These are phyloP conservation scores for Viola pubescens DNA, from an alignment of 441 rosid genomes.

Conservation along the genomic window DNA sequence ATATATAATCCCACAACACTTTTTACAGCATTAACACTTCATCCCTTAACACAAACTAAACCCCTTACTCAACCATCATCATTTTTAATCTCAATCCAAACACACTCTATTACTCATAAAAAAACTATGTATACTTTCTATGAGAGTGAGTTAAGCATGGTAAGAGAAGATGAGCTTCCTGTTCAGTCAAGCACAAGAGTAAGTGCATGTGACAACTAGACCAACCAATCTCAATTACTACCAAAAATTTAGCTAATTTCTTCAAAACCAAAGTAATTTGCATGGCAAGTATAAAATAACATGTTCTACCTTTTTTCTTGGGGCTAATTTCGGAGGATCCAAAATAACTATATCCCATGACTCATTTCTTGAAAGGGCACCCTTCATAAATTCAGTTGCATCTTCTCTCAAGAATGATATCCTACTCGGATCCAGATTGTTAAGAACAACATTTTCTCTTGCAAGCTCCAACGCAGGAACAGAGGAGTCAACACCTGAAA, in stretches of 20 bases:
- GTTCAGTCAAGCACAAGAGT: no score
- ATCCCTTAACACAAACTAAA: no score
- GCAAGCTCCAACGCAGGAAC: constrained; percentile 84
- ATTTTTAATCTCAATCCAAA: no score
- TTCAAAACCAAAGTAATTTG: background rate
- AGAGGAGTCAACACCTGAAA: constrained; percentile 75
- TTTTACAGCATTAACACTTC: no score
- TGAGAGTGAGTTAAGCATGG: no score
- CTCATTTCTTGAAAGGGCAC: constrained; percentile 61
- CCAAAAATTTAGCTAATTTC: background rate
- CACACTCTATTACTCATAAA: no score
- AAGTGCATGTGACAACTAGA: no score
- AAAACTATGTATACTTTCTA: no score
- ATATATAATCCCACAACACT: no score
- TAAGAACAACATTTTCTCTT: constrained; percentile 60
- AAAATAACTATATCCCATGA: constrained; percentile 79
- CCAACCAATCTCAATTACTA: no score
- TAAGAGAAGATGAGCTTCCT: no score
- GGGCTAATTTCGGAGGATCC: constrained; percentile 92
- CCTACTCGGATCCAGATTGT: constrained; percentile 55
- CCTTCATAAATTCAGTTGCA: constrained; percentile 70
- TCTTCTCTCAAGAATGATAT: constrained; percentile 65
- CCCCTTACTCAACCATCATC: no score
- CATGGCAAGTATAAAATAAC: background rate
- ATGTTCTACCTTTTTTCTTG: constrained; percentile 45